A percentile compares a stretch with the other conserved stretches of the same genome.
phyloP scores from a whole-genome alignment of 2,329 filamentous ascomycete species.

The Chalaropsis thielavioides region DNA sequence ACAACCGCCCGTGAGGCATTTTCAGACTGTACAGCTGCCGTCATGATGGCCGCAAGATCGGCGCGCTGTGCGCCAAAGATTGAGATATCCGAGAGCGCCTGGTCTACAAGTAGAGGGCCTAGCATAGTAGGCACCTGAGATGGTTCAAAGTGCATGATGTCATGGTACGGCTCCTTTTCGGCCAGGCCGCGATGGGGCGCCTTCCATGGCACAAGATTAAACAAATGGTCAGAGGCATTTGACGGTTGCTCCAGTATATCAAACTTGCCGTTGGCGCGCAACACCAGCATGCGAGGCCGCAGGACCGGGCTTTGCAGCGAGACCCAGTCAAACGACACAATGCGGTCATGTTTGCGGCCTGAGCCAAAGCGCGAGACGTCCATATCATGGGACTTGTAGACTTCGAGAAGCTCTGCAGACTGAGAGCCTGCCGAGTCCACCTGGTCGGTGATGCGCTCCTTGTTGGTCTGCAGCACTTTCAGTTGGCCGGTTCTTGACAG shows the following conservation, averaged over 20 bases:
- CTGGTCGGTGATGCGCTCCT: conserved; percentile 32
- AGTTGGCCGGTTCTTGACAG: conserved; percentile 49
- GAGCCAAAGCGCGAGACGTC: conserved; percentile 42
- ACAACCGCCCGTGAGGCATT: conserved; percentile 19
- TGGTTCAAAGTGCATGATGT: conserved; percentile 45
- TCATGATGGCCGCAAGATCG: conserved; percentile 30
- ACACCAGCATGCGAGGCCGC: conserved; percentile 42
- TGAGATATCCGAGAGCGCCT: conserved; percentile 38
- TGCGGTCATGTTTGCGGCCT: conserved; percentile 41
- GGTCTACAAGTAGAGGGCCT: conserved; percentile 39
- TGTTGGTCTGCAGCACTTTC: conserved; percentile 44
- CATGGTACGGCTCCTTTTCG: conserved; percentile 38
- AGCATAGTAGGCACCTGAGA: conserved; percentile 38
- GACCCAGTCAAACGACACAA: conserved; percentile 55
- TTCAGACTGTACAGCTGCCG: conserved; percentile 25
- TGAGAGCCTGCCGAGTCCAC: conserved; percentile 23
- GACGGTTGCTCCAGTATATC: conserved; percentile 49
- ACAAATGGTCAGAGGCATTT: conserved; percentile 42
- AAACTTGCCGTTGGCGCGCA: conserved; percentile 46
- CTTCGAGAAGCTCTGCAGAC: conserved; percentile 40
- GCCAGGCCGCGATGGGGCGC: conserved; percentile 42
- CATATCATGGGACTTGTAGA: conserved; percentile 46
- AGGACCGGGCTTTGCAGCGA: conserved; percentile 41
- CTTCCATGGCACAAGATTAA: conserved; percentile 47
- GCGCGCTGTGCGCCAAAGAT: conserved; percentile 42